phyloP scores from a whole-genome alignment of 306 rosid genomes.

The Cicer judaicum region DNA sequence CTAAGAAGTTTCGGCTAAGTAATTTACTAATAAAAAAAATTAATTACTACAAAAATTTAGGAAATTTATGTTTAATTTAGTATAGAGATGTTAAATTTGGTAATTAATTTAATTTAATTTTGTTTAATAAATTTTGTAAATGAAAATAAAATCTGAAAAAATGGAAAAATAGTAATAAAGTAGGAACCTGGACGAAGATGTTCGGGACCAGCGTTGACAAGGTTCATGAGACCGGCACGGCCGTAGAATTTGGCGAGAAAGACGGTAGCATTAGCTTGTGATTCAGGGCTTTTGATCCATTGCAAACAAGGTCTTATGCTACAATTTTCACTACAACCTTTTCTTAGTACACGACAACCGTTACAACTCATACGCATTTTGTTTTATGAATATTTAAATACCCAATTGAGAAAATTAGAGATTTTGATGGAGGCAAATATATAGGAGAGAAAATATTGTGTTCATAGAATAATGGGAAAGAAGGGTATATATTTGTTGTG shows the following conservation, averaged over 20 bases:
- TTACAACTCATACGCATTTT: slow-evolving; percentile 99
- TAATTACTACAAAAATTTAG: no score
- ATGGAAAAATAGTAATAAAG: no score
- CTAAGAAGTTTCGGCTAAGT: no score
- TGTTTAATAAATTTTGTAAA: no score
- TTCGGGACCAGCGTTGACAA: slow-evolving; percentile 92
- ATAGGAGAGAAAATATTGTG: slow-evolving; percentile 1
- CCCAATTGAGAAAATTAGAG: slow-evolving; percentile 6
- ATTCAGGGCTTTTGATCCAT: slow-evolving; percentile 93
- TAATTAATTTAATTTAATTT: no score
- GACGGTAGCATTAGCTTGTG: slow-evolving; percentile 95
- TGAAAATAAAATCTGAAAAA: no score
- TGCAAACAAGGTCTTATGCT: slow-evolving; percentile 91
- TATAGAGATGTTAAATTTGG: no score
- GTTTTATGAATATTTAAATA: neutral
- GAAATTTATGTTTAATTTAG: no score
- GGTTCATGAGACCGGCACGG: slow-evolving; percentile 97
- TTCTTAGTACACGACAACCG: slow-evolving; percentile 87
- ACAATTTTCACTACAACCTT: slow-evolving; percentile 92
- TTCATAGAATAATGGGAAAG: neutral
- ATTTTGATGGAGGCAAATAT: slow-evolving; percentile 6
- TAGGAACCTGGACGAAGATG: slow-evolving; percentile 87
- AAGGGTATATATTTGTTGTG: slow-evolving; percentile 38
- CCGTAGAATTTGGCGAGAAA: slow-evolving; percentile 96
- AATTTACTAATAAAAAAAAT: no score